Conservation (phyloP, 371 early-diverging fungal genomes). For the Mycotypha africana region DNA sequence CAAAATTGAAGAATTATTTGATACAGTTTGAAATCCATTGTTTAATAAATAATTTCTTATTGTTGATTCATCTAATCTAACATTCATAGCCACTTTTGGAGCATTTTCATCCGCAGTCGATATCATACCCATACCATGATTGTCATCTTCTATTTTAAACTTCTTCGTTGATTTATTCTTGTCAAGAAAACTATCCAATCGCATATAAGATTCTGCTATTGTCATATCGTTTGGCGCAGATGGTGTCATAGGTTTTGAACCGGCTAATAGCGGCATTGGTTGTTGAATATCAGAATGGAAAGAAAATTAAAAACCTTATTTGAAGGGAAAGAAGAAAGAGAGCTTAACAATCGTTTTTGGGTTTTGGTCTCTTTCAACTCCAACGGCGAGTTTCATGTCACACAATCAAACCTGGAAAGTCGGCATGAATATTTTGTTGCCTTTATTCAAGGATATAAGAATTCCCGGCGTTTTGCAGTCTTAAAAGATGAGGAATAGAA, state of each 20-base stretch:
- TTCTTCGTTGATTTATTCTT: conserved; percentile 1
- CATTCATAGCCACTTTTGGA: conserved; percentile 10
- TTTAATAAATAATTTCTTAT: conserved; percentile 15
- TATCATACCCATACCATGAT: conserved; percentile 25
- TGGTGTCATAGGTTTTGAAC: conserved; percentile 14
- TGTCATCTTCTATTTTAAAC: conserved; percentile 23
- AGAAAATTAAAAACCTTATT: background rate
- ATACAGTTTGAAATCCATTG: conserved; percentile 8
- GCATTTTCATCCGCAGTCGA: conserved; percentile 4
- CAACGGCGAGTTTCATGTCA: too few relatives aligned
- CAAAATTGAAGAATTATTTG: background rate
- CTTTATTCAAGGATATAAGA: background rate
- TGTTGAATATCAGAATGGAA: background rate
- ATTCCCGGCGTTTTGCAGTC: background rate
- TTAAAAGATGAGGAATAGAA: background rate
- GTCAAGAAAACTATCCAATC: conserved; percentile 13
- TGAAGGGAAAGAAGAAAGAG: background rate
- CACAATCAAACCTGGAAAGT: too few relatives aligned
- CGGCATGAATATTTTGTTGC: background rate
- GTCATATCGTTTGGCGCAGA: conserved; percentile 16
- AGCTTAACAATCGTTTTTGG: background rate
- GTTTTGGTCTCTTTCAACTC: background rate
- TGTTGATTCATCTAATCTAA: conserved; percentile 7
- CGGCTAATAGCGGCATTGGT: conserved; percentile 12
- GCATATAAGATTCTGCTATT: conserved; percentile 11